Evolutionary conservation across 805 yeast genomes (phyloP).

Genomic region (Candida ortonii): DNA sequence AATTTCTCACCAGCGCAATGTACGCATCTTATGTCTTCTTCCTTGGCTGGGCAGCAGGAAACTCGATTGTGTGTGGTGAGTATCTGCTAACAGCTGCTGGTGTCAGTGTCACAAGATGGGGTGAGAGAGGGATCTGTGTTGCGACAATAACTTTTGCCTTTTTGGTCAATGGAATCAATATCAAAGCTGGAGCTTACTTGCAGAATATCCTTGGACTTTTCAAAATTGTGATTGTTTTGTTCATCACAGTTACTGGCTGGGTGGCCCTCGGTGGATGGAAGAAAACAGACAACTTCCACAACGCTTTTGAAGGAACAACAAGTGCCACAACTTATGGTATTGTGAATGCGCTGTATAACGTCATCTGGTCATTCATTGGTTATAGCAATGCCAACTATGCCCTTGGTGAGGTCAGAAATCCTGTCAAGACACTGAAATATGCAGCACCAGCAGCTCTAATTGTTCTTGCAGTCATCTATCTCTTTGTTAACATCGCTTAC

Average conservation of each 20-base stretch:
- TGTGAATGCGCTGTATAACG: slow-evolving; percentile 74
- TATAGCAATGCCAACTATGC: slow-evolving; percentile 84
- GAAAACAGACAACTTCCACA: slow-evolving; percentile 33
- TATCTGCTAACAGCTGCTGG: slow-evolving; percentile 74
- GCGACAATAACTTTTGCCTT: slow-evolving; percentile 74
- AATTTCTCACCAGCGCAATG: slow-evolving; percentile 60
- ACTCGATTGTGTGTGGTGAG: slow-evolving; percentile 76
- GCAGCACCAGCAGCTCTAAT: slow-evolving; percentile 76
- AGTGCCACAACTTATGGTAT: slow-evolving; percentile 52
- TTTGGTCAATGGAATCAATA: slow-evolving; percentile 55
- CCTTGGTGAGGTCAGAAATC: slow-evolving; percentile 73
- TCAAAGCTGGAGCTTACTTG: slow-evolving; percentile 62
- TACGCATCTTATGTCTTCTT: slow-evolving; percentile 70
- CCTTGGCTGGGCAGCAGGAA: slow-evolving; percentile 85
- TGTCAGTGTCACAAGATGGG: slow-evolving; percentile 69
- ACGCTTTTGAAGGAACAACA: slow-evolving; percentile 37
- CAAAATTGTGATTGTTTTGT: slow-evolving; percentile 63
- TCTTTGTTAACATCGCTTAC: slow-evolving; percentile 77
- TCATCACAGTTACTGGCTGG: slow-evolving; percentile 78
- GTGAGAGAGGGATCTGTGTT: slow-evolving; percentile 71
- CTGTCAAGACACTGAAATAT: slow-evolving; percentile 60
- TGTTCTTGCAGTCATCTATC: slow-evolving; percentile 58
- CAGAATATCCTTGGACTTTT: slow-evolving; percentile 67
- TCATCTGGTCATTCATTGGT: slow-evolving; percentile 83
- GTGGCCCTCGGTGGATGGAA: slow-evolving; percentile 76